Base-by-base conservation (phyloP, 768 basidiomycete genomes). In the Tephrocybe sp. region DNA sequence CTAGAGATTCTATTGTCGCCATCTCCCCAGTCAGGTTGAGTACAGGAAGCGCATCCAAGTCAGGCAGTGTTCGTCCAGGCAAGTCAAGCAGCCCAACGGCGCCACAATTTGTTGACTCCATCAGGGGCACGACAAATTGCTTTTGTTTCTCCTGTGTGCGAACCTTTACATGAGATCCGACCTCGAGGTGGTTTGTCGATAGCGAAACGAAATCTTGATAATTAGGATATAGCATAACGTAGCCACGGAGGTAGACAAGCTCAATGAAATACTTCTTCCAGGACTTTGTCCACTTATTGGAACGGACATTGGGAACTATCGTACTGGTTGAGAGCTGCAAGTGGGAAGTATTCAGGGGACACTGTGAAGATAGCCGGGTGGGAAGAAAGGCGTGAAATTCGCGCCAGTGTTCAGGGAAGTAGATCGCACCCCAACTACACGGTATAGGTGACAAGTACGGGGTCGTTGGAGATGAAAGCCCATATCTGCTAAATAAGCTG, bases 181-280 rank as follows among this genome's bases (percentile, higher is more conserved):
- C 75, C 69, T 94, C 91, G 47, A 93, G 76, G 59, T 91, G 91
- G 64, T 94, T 94, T n/a, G 90, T 94, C 52, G 92, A 93, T 6
- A 94, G 65, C 23, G 90, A 91, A 30, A 74, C 63, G 57, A 82
- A 91, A 37, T 72, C 74, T 34, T 71, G 75, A 61, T 80, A 93
- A 68, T 93, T 94, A 10, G 91, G 91, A 61, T 94, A 94, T 24
- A 94, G 78, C 91, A 93, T 93, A 44, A 83, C 79, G 65, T 90
- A 91, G 2, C 91, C 89, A 4, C 83, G 81, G 12, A 94, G 75
- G 64, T 84, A 89, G 34, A 80, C 82, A 47, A 93, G 74, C 65
- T 94, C 91, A 66, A 92, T 92, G 64, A 92, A 90, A 66, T 85
- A 92, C 53, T 84, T 84, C 66, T 94, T 94, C 91, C 91, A 94